Percentiles rank a stretch among this genome's conserved stretches.
Evolutionary conservation across 2,329 filamentous ascomycete species (phyloP).

Genomic region (Fusarium udum): DNA sequence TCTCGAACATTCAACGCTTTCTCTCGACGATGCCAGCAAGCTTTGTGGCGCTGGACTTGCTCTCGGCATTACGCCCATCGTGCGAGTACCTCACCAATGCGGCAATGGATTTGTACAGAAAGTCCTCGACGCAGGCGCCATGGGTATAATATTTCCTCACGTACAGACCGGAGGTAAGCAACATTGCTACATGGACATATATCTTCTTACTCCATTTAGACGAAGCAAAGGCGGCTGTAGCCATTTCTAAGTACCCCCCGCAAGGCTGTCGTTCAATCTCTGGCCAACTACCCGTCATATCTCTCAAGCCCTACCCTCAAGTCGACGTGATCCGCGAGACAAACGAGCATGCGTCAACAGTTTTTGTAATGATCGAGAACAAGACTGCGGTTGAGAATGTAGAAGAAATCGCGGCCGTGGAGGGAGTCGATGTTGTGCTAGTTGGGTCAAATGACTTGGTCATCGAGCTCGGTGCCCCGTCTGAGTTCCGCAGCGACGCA

Average conservation of each 20-base stretch:
- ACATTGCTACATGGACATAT: fast-evolving
- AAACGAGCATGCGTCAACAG: not conserved
- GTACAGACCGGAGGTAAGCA: not conserved
- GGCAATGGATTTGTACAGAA: not conserved
- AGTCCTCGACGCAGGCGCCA: not conserved
- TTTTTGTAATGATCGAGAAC: not conserved
- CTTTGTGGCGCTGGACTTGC: not conserved
- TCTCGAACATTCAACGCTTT: not conserved
- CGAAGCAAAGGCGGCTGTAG: not conserved
- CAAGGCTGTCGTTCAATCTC: not conserved
- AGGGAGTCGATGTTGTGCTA: not conserved
- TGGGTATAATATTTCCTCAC: not conserved
- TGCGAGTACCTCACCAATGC: not conserved
- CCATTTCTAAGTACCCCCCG: not conserved
- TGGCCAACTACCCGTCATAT: not conserved
- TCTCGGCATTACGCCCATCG: not conserved
- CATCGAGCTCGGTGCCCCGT: not conserved
- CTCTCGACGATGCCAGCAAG: not conserved
- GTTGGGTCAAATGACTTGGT: not conserved
- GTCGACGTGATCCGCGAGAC: not conserved
- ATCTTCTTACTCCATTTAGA: not conserved
- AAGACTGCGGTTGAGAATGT: not conserved
- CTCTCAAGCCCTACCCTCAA: not conserved
- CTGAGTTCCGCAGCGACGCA: not conserved
- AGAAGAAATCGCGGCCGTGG: not conserved